Evolutionary conservation across 2,329 filamentous ascomycete species (phyloP).

Genomic region (Piedraia hortae): DNA sequence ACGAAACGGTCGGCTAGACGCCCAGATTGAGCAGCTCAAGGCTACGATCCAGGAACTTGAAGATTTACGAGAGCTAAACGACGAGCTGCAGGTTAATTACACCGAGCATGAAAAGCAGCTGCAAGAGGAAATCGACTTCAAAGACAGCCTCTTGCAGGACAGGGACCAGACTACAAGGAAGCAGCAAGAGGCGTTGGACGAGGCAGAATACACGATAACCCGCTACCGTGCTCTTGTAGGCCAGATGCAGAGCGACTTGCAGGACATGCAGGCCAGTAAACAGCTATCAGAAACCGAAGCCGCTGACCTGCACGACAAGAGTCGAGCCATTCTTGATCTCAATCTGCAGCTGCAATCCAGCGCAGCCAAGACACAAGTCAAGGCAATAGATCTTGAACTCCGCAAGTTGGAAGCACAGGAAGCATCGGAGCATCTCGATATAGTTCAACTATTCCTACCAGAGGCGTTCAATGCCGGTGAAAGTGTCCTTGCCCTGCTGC

Average conservation of each 20-base stretch:
- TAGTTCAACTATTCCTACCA: conserved; percentile 69
- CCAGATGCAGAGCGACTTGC: conserved; percentile 58
- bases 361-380: conserved; percentile 72
- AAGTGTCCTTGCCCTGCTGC: conserved; percentile 63
- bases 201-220: conserved; percentile 70
- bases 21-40: conserved; percentile 60
- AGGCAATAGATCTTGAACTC: conserved; percentile 78
- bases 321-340: conserved; percentile 84
- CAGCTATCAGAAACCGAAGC: conserved; percentile 82
- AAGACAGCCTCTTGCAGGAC: conserved; percentile 61
- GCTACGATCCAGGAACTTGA: conserved; percentile 67
- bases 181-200: conserved; percentile 55
- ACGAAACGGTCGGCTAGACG: conserved; percentile 57
- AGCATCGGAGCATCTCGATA: conserved; percentile 61
- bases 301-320: conserved; percentile 65
- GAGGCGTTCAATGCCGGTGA: conserved; percentile 62
- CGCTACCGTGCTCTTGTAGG: conserved; percentile 75
- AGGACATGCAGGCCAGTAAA: conserved; percentile 77
- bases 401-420: conserved; percentile 69
- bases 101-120: conserved; percentile 82
- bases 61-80: conserved; percentile 69
- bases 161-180: conserved; percentile 43
- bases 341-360: conserved; percentile 84
- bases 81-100: conserved; percentile 83
- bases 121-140: conserved; percentile 76